These are phyloP conservation scores for Puccinellia tenuiflora DNA, from an alignment of 176 grass and related monocot species.

Conservation along the genomic window DNA sequence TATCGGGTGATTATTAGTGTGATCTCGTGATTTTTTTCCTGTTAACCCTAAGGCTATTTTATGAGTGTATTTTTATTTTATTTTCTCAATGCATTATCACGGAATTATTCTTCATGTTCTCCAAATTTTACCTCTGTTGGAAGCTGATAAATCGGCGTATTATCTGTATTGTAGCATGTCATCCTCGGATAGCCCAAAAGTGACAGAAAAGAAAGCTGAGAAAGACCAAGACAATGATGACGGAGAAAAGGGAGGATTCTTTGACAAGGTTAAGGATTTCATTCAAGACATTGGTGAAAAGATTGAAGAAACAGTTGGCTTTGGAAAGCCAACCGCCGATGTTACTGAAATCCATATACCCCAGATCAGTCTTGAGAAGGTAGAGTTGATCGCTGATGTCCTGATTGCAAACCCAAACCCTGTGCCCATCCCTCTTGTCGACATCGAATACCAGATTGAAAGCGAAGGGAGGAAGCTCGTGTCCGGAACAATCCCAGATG, in stretches of 20 bases:
- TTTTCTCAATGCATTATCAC: not conserved
- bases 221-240: conserved; percentile 20
- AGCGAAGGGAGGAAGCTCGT: conserved; percentile 59
- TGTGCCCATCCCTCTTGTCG: conserved; percentile 59
- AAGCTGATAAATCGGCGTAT: not conserved
- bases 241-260: conserved; percentile 38
- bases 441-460: conserved; percentile 62
- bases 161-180: conserved; percentile 26
- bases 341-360: conserved; percentile 50
- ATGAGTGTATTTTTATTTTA: not conserved
- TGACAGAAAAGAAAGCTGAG: conserved; percentile 29
- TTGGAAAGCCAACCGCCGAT: conserved; percentile 53
- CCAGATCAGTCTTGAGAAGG: conserved; percentile 55
- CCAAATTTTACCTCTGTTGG: not conserved
- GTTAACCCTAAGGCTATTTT: not conserved
- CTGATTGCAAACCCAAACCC: conserved; percentile 55
- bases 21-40: not conserved
- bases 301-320: conserved; percentile 55
- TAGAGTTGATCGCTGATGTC: conserved; percentile 50
- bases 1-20: too few relatives aligned
- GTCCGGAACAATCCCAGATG: conserved; percentile 65
- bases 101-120: not conserved
- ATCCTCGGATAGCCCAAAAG: conserved; percentile 36
- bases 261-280: conserved; percentile 72
- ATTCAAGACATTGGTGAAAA: conserved; percentile 70